Evolutionary conservation across 768 basidiomycete genomes (phyloP), one percentile per base, ranked within the genome.

Genomic region (Lanmaoa pseudosensibilis): DNA sequence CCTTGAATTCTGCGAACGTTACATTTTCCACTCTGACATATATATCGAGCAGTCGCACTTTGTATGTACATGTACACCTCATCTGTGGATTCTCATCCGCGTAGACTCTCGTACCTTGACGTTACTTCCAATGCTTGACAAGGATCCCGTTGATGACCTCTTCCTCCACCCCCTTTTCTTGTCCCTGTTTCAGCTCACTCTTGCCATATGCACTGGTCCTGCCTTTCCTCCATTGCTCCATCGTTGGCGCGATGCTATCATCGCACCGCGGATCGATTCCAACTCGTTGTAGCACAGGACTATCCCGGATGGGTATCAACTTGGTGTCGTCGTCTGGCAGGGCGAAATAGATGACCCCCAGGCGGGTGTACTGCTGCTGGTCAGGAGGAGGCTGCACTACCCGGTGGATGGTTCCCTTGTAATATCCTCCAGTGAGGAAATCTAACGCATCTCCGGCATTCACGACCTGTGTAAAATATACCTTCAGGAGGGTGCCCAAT

Each of bases 361-460:
- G 73, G 10, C 84, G 80, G 16, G 79, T 73, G 57, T 75, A 69
- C 32, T 64, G 66, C 32, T 70, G 78, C 59, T 86, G 85, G 56
- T 85, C 83, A 0, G 65, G 60, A 11, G 84, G 85, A 2, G 84
- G 85, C 60, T 81, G 81, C 4, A 83, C 74, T 18, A 86, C 84
- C 15, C 84, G 79, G 61, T 86, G 85, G 48, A 85, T 79, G 1
- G 84, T 85, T 13, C 78, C 80, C 33, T 75, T 77, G 68, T 85
- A 85, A 59, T 73, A 84, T 1, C 83, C 83, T 1, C 85, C 83
- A 2, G 82, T 83, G 21, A 86, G 74, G 62, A 85, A 83, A 50
- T 85, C 80, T 57, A 87, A 64, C 0, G 78, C 77, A 55, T 86
- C 85, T 6, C 84, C 85, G 0, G 80, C 76, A 50, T 86, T 86